Conservation (phyloP, 2,329 filamentous ascomycete species). For the Aspergillus sp. region DNA sequence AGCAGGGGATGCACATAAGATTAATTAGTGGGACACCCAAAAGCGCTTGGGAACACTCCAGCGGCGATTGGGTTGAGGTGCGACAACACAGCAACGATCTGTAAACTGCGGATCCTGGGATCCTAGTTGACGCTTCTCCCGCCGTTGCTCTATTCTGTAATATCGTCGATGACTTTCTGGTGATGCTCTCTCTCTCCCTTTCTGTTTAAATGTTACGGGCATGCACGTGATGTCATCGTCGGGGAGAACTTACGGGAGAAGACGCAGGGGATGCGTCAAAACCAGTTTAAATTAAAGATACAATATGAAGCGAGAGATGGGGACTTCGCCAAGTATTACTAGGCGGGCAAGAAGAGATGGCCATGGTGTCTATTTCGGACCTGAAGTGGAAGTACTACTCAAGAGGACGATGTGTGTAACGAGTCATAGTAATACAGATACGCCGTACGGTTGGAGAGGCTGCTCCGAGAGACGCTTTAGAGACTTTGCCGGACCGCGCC, state of each 20-base stretch:
- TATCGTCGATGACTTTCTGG: background rate
- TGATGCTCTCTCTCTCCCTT: background rate
- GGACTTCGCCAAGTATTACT: background rate
- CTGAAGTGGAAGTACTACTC: background rate
- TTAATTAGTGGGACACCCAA: conserved; percentile 2
- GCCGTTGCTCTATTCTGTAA: background rate
- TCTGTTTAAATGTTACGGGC: background rate
- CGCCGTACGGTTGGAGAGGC: background rate
- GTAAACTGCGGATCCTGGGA: conserved; percentile 13
- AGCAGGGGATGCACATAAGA: conserved; percentile 13
- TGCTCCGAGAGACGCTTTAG: conserved; percentile 11
- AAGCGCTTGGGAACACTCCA: conserved; percentile 3
- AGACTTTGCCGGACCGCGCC: conserved; percentile 31
- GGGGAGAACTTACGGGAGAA: background rate
- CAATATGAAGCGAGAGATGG: background rate
- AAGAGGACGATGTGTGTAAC: background rate
- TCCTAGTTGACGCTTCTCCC: background rate
- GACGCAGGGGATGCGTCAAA: background rate
- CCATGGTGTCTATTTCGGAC: background rate
- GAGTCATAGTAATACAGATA: background rate
- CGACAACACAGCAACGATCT: conserved; percentile 16
- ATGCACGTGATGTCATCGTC: conserved; percentile 1
- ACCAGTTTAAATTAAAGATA: background rate
- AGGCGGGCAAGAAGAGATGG: background rate
- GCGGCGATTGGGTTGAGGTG: conserved; percentile 11